Base-by-base conservation (phyloP, 2,329 filamentous ascomycete species). In the Canariomyces notabilis region DNA sequence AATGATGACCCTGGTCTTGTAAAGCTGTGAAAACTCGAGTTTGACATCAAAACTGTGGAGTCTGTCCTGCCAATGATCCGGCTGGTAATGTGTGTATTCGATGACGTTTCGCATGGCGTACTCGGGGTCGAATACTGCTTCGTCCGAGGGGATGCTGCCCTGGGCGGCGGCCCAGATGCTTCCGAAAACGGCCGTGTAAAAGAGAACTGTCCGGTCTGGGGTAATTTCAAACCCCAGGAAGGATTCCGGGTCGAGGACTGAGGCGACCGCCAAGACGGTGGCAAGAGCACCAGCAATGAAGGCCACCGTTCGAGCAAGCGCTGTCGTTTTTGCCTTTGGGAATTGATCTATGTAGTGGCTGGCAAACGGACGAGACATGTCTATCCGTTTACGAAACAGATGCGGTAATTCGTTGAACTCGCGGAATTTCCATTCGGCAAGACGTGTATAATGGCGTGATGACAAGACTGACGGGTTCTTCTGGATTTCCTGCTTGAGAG, bases 351-450 rank as follows among this genome's bases (percentile, higher is more conserved):
- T 77, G 59, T 98, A 98, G 38, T 89, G 81, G 26, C 85, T 89
- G 2, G 93, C 91, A 62, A 89, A 96, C 0, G 91, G 90, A 60
- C 93, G 89, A 0, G 93, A 95, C 85, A 97, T 94, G 54, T 95
- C 90, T 34, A 91, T 74, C 16, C 93, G 82, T 54, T 91, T 87
- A 50, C 89, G 80, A 59, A 97, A 98, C 2, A 97, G 75, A 65
- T 98, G 93, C 46, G 85, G 85, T 1, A 98, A 75, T 65, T 98
- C 93, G 60, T 98, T 98, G 75, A 97, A 98, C 64, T 97, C 91
- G 38, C 93, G 84, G 53, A 98, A 96, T 60, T 96, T 97, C 93
- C 93, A 98, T 63, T 95, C 87, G 0, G 93, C 93, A 41, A 95
- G 78, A 1, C 89, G 87, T 0, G 91, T 97, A 62, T 96, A 98